These are phyloP conservation scores for Vigna hirtella DNA, from an alignment of 306 rosid species.

Conservation along the genomic window DNA sequence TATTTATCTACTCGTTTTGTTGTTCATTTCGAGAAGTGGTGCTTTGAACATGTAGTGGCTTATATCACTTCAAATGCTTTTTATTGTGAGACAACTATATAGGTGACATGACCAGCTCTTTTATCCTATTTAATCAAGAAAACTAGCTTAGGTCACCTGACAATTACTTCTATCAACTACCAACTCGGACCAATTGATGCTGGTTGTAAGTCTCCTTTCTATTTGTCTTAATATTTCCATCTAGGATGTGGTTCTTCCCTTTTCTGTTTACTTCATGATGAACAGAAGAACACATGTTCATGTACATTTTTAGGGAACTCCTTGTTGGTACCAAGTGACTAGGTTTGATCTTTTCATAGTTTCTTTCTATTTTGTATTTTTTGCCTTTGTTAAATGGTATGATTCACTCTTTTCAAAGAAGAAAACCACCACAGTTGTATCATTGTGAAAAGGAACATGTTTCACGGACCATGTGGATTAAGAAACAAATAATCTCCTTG, in stretches of 20 bases:
- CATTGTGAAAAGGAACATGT: too few relatives aligned
- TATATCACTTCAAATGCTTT: constrained; percentile 32
- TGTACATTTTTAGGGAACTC: constrained; percentile 28
- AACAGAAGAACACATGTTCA: not conserved
- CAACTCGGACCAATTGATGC: constrained; percentile 23
- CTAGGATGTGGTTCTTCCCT: not conserved
- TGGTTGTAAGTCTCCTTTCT: constrained; percentile 30
- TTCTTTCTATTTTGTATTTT: constrained; percentile 9
- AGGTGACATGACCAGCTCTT: constrained; percentile 30
- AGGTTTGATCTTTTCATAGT: constrained; percentile 12
- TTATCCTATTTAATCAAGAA: constrained; percentile 36
- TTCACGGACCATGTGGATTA: too few relatives aligned
- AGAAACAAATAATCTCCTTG: too few relatives aligned
- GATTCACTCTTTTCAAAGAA: not conserved
- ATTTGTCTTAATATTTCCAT: constrained; percentile 9
- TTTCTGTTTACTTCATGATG: constrained; percentile 16
- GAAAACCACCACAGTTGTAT: too few relatives aligned
- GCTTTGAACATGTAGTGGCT: constrained; percentile 39
- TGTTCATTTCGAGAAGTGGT: constrained; percentile 38
- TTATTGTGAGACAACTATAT: constrained; percentile 16
- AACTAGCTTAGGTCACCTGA: constrained; percentile 30
- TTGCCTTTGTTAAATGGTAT: constrained; percentile 11
- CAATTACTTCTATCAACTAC: constrained; percentile 21
- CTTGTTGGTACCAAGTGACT: constrained; percentile 33
- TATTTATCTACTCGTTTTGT: constrained; percentile 29